These are phyloP conservation scores for Hypoxylon sp. DNA, from an alignment of 2,329 filamentous ascomycete species.

Conservation along the genomic window DNA sequence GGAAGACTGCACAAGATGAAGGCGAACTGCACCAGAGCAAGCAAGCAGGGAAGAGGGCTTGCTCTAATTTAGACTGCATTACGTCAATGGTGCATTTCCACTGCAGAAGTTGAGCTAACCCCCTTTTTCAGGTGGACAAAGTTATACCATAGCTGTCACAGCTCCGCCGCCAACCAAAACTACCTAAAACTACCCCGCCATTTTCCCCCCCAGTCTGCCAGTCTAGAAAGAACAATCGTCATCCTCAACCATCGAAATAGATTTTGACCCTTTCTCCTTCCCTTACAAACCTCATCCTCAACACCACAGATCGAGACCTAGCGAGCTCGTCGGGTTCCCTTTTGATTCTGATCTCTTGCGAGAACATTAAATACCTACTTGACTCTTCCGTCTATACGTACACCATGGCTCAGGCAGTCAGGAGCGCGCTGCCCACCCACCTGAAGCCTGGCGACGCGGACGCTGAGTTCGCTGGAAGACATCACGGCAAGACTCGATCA, in stretches of 20 bases:
- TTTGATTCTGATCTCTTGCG: not conserved
- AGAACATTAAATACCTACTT: not conserved
- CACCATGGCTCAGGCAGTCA: slow-evolving; percentile 77
- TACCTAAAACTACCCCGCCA: slow-evolving; percentile 38
- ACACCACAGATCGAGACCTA: not conserved
- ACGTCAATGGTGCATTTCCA: slow-evolving; percentile 49
- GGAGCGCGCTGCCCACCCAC: slow-evolving; percentile 85
- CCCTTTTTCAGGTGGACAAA: slow-evolving; percentile 34
- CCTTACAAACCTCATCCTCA: not conserved
- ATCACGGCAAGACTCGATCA: slow-evolving; percentile 87
- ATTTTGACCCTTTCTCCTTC: slow-evolving; percentile 45
- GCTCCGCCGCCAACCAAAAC: slow-evolving; percentile 39
- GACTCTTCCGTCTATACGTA: slow-evolving; percentile 7
- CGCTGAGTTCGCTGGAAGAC: slow-evolving; percentile 70
- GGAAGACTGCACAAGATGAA: slow-evolving; percentile 18
- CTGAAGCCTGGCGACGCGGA: slow-evolving; percentile 74
- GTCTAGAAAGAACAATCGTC: slow-evolving; percentile 39
- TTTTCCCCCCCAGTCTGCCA: slow-evolving; percentile 27
- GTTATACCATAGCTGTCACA: slow-evolving; percentile 33
- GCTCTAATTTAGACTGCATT: slow-evolving; percentile 43
- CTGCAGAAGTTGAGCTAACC: slow-evolving; percentile 40
- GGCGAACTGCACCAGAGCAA: slow-evolving; percentile 33
- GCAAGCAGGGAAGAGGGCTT: slow-evolving; percentile 33
- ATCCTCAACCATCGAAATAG: slow-evolving; percentile 42
- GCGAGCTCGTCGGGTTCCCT: not conserved